Percentiles rank a stretch among this genome's conserved stretches.
These are phyloP conservation scores for Lasiodiplodia sp. DNA, from an alignment of 2,329 filamentous ascomycete genomes.

Conservation along the genomic window DNA sequence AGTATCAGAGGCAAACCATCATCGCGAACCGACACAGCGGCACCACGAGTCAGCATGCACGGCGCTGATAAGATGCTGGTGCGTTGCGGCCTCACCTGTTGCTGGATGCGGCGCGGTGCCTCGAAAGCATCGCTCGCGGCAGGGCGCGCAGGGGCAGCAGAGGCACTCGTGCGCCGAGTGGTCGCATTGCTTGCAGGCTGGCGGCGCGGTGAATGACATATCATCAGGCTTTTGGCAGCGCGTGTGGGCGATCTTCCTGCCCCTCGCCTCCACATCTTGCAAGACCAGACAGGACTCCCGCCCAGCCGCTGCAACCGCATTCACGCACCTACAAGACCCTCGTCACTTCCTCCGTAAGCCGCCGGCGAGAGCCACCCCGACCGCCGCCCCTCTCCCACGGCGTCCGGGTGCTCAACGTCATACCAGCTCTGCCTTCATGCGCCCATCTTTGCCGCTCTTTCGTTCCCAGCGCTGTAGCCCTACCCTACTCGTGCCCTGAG, in stretches of 20 bases:
- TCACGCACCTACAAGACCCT: conserved; percentile 9
- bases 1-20: background rate
- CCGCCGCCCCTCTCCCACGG: conserved; percentile 13
- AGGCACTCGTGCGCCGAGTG: background rate
- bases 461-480: conserved; percentile 18
- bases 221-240: conserved; percentile 12
- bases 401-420: conserved; percentile 24
- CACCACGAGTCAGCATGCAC: background rate
- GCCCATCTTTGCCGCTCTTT: conserved; percentile 27
- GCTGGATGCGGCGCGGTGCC: background rate
- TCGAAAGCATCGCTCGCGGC: background rate
- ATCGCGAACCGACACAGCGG: conserved; percentile 5
- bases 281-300: background rate
- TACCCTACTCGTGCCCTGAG: conserved; percentile 30
- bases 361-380: conserved; percentile 6
- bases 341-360: conserved; percentile 20
- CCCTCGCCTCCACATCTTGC: conserved; percentile 10
- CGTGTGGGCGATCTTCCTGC: conserved; percentile 1
- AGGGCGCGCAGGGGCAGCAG: background rate
- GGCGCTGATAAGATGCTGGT: conserved; percentile 7
- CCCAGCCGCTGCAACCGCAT: conserved; percentile 20
- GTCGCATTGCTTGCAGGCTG: conserved; percentile 1
- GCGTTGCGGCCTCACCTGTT: background rate
- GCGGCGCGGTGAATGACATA: conserved; percentile 1
- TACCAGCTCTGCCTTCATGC: conserved; percentile 27